phyloP scores from a whole-genome alignment of 2,329 filamentous ascomycete genomes.

The Fusarium coicis region DNA sequence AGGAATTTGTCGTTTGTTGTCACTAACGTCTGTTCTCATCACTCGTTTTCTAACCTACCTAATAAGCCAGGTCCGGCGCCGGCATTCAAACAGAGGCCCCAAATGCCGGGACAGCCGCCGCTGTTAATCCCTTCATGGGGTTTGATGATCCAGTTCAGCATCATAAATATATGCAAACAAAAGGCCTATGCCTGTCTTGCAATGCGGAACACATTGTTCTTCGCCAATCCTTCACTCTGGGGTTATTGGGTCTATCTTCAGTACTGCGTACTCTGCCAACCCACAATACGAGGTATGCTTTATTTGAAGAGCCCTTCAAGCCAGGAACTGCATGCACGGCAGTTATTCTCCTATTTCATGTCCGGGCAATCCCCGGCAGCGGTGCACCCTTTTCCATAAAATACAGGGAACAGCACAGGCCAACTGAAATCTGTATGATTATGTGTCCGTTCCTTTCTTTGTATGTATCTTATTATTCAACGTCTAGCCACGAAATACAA shows the following conservation, averaged over 20 bases:
- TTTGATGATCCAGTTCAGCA: neutral
- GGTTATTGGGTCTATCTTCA: neutral
- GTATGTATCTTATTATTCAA: slow-evolving; percentile 7
- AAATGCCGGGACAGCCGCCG: slow-evolving; percentile 19
- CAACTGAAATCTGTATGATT: neutral
- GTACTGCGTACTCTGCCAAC: neutral
- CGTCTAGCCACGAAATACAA: neutral
- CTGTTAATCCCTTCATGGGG: slow-evolving; percentile 13
- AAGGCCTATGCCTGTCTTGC: neutral
- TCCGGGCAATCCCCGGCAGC: slow-evolving; percentile 36
- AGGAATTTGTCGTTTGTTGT: neutral
- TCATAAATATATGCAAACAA: neutral
- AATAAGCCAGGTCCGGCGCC: slow-evolving; percentile 13
- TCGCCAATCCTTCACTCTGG: neutral
- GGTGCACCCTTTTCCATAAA: neutral
- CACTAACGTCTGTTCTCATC: slow-evolving; percentile 17
- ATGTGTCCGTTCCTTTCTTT: neutral
- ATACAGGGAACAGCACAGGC: slow-evolving; percentile 7
- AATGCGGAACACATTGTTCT: neutral
- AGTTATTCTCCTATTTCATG: slow-evolving; percentile 10
- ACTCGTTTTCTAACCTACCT: slow-evolving; percentile 6
- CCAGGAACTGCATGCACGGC: slow-evolving; percentile 7
- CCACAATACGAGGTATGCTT: neutral
- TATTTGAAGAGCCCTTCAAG: neutral
- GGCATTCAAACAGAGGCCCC: slow-evolving; percentile 22